A percentile compares a stretch with the other conserved stretches of the same genome.
Conservation (phyloP, 1,284 basidiomycete genomes). For the Porogramme epimiltina region DNA sequence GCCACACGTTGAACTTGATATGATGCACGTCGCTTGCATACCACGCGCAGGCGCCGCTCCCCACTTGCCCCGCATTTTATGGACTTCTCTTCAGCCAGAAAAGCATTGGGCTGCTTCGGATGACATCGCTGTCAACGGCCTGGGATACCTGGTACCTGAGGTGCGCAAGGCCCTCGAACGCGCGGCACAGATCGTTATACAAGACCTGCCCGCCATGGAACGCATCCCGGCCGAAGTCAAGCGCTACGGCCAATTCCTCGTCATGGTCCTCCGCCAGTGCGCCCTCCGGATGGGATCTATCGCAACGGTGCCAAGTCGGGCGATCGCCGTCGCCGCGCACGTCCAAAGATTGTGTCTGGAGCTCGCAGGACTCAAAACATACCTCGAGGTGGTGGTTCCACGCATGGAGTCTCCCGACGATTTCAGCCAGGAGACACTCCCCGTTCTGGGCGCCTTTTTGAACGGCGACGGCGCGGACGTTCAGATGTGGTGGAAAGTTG, state of each 20-base stretch:
- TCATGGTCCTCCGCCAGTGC: neutral
- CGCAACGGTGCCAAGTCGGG: neutral
- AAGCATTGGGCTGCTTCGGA: neutral
- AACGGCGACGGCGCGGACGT: neutral
- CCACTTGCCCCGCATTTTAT: neutral
- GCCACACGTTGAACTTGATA: neutral
- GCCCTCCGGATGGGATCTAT: neutral
- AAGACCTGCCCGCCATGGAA: too few relatives aligned
- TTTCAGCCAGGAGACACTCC: neutral
- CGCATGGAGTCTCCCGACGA: neutral
- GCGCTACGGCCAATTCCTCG: neutral
- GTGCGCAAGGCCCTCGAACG: neutral
- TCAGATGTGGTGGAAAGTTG: neutral
- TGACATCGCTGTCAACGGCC: neutral
- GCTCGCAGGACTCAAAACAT: neutral
- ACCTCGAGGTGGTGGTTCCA: neutral
- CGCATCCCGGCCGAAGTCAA: neutral
- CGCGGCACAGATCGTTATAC: neutral
- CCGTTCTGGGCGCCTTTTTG: slow-evolving; percentile 3
- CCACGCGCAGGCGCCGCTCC: neutral
- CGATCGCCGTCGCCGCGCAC: slow-evolving; percentile 5
- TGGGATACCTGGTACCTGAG: neutral
- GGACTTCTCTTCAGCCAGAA: neutral
- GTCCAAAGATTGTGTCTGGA: slow-evolving; percentile 1
- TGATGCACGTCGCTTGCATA: slow-evolving; percentile 3